Evolutionary conservation across 148 eudicot genomes (phyloP), one percentile per base, ranked within the genome.

Genomic region (Rhododendron williamsianum): DNA sequence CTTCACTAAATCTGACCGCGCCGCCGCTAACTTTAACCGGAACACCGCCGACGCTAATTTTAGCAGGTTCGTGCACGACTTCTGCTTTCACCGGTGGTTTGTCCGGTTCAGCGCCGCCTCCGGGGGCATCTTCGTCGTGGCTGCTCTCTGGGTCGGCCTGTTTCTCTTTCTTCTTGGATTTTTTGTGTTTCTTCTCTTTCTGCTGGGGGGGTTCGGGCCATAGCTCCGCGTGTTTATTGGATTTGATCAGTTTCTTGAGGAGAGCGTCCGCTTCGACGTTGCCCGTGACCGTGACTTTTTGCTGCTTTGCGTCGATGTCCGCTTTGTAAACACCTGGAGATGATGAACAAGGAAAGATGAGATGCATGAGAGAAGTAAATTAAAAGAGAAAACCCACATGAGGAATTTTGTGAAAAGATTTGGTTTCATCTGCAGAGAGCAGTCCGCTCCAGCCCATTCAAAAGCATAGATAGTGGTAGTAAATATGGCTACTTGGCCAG

Each of bases 161-260:
- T 60, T 86, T 84, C 58, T 85, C 86, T 86, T 85, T 90, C 12
- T 90, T 88, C 48, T 89, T 90, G 25, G 63, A 45, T 51, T 84
- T 79, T 13, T 65, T 48, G 11, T 58, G 21, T 51, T 83, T 86
- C 78, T 83, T 86, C 85, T 86, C 85, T 77, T 86, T 85, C 38
- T 83, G 3, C 56, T 18, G 71, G 3, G 83, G 74, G 8, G 83
- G 82, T 73, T 91, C 84, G 0, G 92, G 91, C 94, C 95, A 95
- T 30, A 92, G 76, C 89, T 94, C 91, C 0, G 97, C 98, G 33
- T 91, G 92, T 86, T 94, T 95, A 15, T 95, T 94, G 27, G 98
- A 92, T 84, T 95, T 94, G n/a, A 82, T 87, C 30, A 95, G 91
- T 79, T 91, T 95, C 78, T 85, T 88, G 77, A 95, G 84, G 56